Conservation (phyloP, 2,329 filamentous ascomycete species). For the Dothistroma septosporum region DNA sequence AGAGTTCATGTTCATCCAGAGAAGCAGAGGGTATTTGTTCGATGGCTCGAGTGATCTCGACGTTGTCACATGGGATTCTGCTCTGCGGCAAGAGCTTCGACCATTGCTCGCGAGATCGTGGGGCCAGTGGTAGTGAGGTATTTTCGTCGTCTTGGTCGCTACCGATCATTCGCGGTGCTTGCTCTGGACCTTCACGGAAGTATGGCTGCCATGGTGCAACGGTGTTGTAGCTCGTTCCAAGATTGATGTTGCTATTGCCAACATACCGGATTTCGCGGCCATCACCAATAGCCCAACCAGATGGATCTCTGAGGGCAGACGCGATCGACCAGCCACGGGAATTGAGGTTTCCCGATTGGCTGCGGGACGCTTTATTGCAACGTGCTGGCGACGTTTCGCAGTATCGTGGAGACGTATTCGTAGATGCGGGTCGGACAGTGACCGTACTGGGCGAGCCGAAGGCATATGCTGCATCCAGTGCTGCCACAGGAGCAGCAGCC, state of each 20-base stretch:
- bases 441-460: constrained; percentile 8
- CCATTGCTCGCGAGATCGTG: constrained; percentile 27
- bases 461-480: neutral
- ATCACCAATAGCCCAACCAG: constrained; percentile 35
- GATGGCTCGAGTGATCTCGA: constrained; percentile 20
- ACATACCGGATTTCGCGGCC: constrained; percentile 36
- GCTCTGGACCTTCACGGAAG: constrained; percentile 4
- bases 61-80: constrained; percentile 22
- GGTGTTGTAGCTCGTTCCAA: constrained; percentile 25
- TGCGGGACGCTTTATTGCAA: neutral
- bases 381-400: neutral
- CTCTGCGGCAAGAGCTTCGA: constrained; percentile 18
- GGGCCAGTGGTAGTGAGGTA: constrained; percentile 22
- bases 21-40: constrained; percentile 19
- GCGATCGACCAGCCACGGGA: constrained; percentile 22
- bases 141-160: constrained; percentile 14
- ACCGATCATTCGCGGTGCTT: constrained; percentile 18
- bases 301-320: constrained; percentile 15
- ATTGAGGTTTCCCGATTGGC: constrained; percentile 9
- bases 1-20: neutral
- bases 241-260: constrained; percentile 33
- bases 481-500: constrained; percentile 4
- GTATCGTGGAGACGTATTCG: constrained; percentile 14
- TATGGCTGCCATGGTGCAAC: constrained; percentile 16
- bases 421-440: constrained; percentile 14